Percentiles rank a stretch among this genome's conserved stretches.
These are phyloP conservation scores for Hymenoscyphus repandus DNA, from an alignment of 2,329 filamentous ascomycete species.

Conservation along the genomic window DNA sequence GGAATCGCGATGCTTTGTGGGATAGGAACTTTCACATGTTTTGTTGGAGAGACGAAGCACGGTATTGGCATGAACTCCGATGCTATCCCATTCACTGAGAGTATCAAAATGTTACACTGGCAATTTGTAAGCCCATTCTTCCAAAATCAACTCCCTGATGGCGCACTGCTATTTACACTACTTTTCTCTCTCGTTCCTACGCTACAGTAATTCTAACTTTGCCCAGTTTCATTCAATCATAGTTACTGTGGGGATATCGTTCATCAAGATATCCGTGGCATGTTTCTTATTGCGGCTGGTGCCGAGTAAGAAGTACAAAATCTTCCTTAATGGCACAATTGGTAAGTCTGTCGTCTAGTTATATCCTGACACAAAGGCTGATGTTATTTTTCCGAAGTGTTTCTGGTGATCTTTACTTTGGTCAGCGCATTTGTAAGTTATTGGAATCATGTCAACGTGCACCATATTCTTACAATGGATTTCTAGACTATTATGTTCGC, in stretches of 20 bases:
- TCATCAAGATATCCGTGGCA: conserved; percentile 44
- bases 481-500: conserved; percentile 40
- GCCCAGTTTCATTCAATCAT: conserved; percentile 36
- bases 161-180: background rate
- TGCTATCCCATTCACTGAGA: conserved; percentile 30
- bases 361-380: background rate
- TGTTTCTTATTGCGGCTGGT: conserved; percentile 41
- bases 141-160: background rate
- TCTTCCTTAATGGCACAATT: conserved; percentile 38
- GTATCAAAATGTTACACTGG: conserved; percentile 33
- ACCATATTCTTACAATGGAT: background rate
- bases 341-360: conserved; percentile 28
- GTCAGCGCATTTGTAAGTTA: conserved; percentile 33
- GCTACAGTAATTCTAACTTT: background rate
- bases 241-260: conserved; percentile 37
- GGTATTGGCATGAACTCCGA: conserved; percentile 40
- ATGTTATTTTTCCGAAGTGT: conserved; percentile 27
- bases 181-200: background rate
- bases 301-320: conserved; percentile 35
- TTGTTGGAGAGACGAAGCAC: conserved; percentile 35
- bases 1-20: conserved; percentile 31
- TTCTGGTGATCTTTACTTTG: conserved; percentile 38
- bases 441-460: background rate
- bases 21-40: conserved; percentile 12
- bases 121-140: conserved; percentile 27